Conservation (phyloP, 2,329 filamentous ascomycete species). For the Alternaria tenuissima region DNA sequence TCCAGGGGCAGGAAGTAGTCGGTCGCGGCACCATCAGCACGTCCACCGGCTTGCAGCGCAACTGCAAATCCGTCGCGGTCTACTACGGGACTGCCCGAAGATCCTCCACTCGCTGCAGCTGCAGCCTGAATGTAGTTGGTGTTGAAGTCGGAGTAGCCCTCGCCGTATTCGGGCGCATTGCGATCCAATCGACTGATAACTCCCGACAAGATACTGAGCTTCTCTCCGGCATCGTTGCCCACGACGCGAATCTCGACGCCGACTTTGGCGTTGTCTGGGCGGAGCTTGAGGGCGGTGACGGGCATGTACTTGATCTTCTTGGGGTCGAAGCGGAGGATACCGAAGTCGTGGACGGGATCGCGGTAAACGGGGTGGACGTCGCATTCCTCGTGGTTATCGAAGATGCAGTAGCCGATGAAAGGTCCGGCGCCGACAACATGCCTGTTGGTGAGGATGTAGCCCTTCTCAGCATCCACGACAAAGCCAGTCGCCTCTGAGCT, state of each 20-base stretch:
- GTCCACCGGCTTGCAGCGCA: slow-evolving; percentile 90
- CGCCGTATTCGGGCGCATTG: slow-evolving; percentile 93
- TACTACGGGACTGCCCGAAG: slow-evolving; percentile 97
- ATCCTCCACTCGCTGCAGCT: slow-evolving; percentile 93
- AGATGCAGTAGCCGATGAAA: slow-evolving; percentile 98
- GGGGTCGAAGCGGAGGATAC: slow-evolving; percentile 94
- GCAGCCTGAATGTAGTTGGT: slow-evolving; percentile 97
- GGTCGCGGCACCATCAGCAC: slow-evolving; percentile 93
- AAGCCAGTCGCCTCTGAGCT: slow-evolving; percentile 97
- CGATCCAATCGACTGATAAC: slow-evolving; percentile 95
- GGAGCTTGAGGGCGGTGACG: slow-evolving; percentile 77
- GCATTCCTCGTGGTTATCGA: slow-evolving; percentile 97
- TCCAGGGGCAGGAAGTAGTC: slow-evolving; percentile 97
- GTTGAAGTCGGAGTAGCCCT: slow-evolving; percentile 98
- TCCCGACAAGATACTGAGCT: slow-evolving; percentile 95
- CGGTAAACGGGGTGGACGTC: slow-evolving; percentile 97
- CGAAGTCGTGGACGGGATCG: slow-evolving; percentile 98
- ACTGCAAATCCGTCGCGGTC: slow-evolving; percentile 93
- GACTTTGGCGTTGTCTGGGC: slow-evolving; percentile 86
- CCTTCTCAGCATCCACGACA: slow-evolving; percentile 92
- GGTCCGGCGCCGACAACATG: slow-evolving; percentile 96
- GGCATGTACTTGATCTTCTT: slow-evolving; percentile 98
- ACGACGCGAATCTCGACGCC: slow-evolving; percentile 96
- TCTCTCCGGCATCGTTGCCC: slow-evolving; percentile 97
- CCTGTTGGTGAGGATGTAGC: slow-evolving; percentile 67